phyloP scores from a whole-genome alignment of 1,284 basidiomycete genomes.

The Schizophyllum amplum region DNA sequence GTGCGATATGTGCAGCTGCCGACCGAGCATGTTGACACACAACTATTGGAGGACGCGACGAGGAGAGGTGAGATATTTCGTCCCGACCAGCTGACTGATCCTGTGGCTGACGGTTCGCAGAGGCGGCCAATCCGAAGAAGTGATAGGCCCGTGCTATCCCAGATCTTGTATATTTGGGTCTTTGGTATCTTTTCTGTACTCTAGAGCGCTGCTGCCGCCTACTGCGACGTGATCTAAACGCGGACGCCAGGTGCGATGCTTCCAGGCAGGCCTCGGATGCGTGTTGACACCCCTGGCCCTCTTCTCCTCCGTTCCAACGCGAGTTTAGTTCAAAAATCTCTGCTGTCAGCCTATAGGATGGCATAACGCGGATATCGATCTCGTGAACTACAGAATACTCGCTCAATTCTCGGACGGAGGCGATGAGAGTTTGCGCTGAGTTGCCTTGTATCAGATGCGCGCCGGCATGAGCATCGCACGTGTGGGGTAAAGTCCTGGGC shows the following conservation, averaged over 20 bases:
- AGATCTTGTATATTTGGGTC: not conserved
- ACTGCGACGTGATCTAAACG: not conserved
- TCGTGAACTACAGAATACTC: no score
- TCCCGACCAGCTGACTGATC: no score
- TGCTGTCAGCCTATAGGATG: no score
- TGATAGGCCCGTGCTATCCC: not conserved
- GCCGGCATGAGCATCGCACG: no score
- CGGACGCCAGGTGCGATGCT: not conserved
- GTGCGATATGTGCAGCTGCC: constrained; percentile 96
- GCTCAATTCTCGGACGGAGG: no score
- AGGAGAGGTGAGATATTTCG: constrained; percentile 64
- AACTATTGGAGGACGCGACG: constrained; percentile 94
- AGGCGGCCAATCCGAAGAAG: not conserved
- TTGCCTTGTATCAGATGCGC: no score
- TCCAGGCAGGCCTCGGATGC: not conserved
- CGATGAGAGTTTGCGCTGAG: no score
- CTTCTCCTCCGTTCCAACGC: not conserved
- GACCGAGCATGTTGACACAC: constrained; percentile 90
- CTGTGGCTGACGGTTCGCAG: not conserved
- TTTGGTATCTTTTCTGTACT: not conserved
- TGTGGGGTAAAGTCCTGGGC: no score
- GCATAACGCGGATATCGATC: no score
- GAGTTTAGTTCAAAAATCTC: no score
- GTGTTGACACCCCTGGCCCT: not conserved
- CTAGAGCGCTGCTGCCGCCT: not conserved